phyloP scores from a whole-genome alignment of 1,284 basidiomycete species.

The Quambalaria eucalypti region DNA sequence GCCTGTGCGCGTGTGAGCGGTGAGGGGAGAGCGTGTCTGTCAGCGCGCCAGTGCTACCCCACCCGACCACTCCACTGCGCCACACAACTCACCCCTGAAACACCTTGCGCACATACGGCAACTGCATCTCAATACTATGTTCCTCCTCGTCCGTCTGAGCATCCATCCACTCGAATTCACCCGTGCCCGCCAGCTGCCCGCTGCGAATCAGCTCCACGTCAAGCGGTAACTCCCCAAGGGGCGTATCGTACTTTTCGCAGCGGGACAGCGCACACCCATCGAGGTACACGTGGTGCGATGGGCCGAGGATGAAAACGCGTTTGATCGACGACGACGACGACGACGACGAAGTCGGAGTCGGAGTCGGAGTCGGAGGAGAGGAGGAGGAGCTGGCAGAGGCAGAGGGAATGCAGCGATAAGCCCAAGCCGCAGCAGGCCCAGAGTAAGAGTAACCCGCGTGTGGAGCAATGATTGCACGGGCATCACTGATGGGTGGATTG shows the following conservation, averaged over 20 bases:
- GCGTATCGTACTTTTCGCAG: constrained; percentile 71
- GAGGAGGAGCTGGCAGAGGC: background rate
- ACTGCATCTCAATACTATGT: constrained; percentile 95
- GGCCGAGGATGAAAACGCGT: constrained; percentile 86
- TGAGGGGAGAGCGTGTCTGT: background rate
- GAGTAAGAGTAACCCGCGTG: constrained; percentile 96
- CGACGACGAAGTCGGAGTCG: too few relatives aligned
- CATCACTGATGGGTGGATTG: constrained; percentile 60
- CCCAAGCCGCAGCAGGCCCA: constrained; percentile 87
- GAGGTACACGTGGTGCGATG: constrained; percentile 85
- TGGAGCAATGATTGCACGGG: constrained; percentile 95
- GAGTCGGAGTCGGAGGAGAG: background rate
- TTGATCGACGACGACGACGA: constrained; percentile 53
- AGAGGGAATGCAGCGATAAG: constrained; percentile 66
- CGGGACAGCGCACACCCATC: constrained; percentile 74
- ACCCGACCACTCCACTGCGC: too few relatives aligned
- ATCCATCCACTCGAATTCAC: constrained; percentile 65
- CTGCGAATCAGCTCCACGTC: constrained; percentile 58
- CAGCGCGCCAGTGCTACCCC: too few relatives aligned
- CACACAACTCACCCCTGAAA: constrained; percentile 71
- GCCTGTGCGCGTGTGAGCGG: constrained; percentile 48
- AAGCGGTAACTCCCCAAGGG: constrained; percentile 70
- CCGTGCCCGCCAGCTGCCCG: constrained; percentile 59
- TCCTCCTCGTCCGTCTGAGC: constrained; percentile 74
- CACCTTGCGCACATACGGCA: constrained; percentile 80